A percentile compares a stretch with the other conserved stretches of the same genome.
These are phyloP conservation scores for Aspergillus sp. DNA, from an alignment of 2,329 filamentous ascomycete species.

Conservation along the genomic window DNA sequence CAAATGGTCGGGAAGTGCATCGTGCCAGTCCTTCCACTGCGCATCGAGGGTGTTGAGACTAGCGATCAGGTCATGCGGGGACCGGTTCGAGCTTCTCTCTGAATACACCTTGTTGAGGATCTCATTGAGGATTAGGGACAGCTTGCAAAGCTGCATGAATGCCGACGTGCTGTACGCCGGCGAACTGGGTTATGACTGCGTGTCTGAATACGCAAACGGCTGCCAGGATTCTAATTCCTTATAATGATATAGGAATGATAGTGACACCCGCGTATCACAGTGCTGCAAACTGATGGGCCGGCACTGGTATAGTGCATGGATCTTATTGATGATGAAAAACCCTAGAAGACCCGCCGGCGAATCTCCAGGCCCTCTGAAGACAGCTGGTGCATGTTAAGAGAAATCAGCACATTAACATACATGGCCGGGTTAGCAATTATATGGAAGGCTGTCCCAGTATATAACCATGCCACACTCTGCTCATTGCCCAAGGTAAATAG, in stretches of 20 bases:
- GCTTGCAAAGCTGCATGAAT: constrained; percentile 31
- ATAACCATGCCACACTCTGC: constrained; percentile 50
- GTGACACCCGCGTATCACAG: constrained; percentile 43
- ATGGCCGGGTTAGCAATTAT: constrained; percentile 51
- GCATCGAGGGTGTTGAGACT: constrained; percentile 36
- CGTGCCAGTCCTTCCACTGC: constrained; percentile 41
- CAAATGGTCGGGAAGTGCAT: constrained; percentile 40
- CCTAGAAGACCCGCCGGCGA: constrained; percentile 29
- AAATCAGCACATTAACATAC: constrained; percentile 32
- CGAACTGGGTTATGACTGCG: constrained; percentile 25
- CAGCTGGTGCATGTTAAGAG: constrained; percentile 11
- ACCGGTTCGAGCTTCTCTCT: constrained; percentile 37
- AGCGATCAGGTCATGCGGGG: constrained; percentile 22
- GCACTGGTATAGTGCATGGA: constrained; percentile 53
- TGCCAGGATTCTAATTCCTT: constrained; percentile 52
- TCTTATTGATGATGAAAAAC: constrained; percentile 42
- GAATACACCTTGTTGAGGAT: constrained; percentile 45
- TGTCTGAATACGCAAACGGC: constrained; percentile 37
- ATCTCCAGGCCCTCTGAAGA: constrained; percentile 25
- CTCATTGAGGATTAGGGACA: constrained; percentile 46
- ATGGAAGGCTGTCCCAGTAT: constrained; percentile 47
- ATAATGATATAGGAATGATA: constrained; percentile 33
- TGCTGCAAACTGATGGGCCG: constrained; percentile 44
- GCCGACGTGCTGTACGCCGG: constrained; percentile 31
- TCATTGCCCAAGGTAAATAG: constrained; percentile 49